phyloP scores from a whole-genome alignment of 2,329 filamentous ascomycete genomes.

The Ophiobolus disseminans region DNA sequence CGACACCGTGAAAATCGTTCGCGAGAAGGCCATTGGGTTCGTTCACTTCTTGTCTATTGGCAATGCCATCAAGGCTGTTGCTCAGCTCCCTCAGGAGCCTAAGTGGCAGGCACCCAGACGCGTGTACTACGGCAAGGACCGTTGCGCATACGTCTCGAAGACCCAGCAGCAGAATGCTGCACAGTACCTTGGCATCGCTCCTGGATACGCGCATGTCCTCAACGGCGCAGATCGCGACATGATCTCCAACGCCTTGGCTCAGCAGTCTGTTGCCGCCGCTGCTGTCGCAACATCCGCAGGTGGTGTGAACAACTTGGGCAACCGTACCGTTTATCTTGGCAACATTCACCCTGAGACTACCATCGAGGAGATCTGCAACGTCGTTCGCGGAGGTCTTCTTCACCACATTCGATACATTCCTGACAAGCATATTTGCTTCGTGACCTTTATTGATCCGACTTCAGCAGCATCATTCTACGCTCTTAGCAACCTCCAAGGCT shows the following conservation, averaged over 20 bases:
- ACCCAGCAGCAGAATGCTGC: constrained; percentile 99
- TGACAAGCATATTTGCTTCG: constrained; percentile 99
- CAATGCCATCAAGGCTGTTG: constrained; percentile 97
- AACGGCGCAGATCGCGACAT: constrained; percentile 95
- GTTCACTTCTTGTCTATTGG: constrained; percentile 97
- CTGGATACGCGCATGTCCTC: constrained; percentile 93
- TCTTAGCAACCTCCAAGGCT: constrained; percentile 92
- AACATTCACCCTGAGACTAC: constrained; percentile 99
- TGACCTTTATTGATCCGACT: constrained; percentile 98
- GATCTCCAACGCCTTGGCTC: constrained; percentile 93
- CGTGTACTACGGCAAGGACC: constrained; percentile 98
- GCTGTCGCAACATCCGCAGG: constrained; percentile 96
- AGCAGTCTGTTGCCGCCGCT: constrained; percentile 96
- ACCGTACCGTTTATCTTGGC: constrained; percentile 95
- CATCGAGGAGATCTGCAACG: constrained; percentile 99
- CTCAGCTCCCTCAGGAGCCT: constrained; percentile 91
- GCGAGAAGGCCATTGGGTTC: constrained; percentile 97
- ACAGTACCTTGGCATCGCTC: constrained; percentile 95
- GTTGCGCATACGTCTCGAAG: constrained; percentile 98
- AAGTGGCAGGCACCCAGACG: constrained; percentile 97
- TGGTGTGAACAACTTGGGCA: constrained; percentile 95
- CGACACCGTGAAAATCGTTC: constrained; percentile 96
- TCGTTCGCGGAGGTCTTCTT: constrained; percentile 90
- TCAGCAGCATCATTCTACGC: constrained; percentile 98
- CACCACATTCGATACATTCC: constrained; percentile 99